Evolutionary conservation across 2,329 filamentous ascomycete species (phyloP).

Genomic region (Trichoderma afroharzianum): DNA sequence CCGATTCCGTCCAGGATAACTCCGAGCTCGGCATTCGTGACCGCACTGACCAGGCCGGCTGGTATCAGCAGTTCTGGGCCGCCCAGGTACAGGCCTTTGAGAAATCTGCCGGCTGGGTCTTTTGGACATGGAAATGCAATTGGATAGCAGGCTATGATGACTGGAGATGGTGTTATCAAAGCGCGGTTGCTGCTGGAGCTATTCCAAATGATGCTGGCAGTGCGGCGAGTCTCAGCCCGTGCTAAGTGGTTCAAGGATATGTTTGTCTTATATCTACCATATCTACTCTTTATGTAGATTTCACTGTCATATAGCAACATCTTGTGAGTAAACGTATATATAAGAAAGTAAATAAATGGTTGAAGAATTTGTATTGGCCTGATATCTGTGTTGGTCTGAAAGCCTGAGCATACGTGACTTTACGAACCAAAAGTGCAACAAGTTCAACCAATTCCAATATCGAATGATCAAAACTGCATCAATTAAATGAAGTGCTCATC

Average conservation of each 20-base stretch:
- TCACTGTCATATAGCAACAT: background rate
- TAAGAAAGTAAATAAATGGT: background rate
- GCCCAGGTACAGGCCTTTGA: slow-evolving; percentile 56
- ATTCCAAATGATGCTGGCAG: slow-evolving; percentile 26
- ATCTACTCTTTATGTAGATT: background rate
- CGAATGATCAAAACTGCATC: background rate
- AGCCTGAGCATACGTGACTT: background rate
- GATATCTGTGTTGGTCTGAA: background rate
- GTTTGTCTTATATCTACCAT: background rate
- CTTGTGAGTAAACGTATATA: background rate
- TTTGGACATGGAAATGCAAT: slow-evolving; percentile 57
- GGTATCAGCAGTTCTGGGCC: slow-evolving; percentile 55
- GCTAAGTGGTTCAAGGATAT: background rate
- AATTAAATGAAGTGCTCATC: background rate
- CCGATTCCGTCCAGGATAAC: slow-evolving; percentile 20
- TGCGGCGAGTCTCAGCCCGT: slow-evolving; percentile 20
- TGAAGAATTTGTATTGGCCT: background rate
- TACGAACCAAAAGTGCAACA: background rate
- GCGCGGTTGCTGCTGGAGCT: slow-evolving; percentile 26
- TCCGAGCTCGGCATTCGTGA: background rate
- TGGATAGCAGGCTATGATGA: slow-evolving; percentile 38
- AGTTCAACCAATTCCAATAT: background rate
- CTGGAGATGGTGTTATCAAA: slow-evolving; percentile 47
- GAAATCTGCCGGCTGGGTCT: slow-evolving; percentile 52
- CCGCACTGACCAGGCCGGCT: slow-evolving; percentile 37